Conservation (phyloP, 805 yeast species). For the Sugiyamaella americana region DNA sequence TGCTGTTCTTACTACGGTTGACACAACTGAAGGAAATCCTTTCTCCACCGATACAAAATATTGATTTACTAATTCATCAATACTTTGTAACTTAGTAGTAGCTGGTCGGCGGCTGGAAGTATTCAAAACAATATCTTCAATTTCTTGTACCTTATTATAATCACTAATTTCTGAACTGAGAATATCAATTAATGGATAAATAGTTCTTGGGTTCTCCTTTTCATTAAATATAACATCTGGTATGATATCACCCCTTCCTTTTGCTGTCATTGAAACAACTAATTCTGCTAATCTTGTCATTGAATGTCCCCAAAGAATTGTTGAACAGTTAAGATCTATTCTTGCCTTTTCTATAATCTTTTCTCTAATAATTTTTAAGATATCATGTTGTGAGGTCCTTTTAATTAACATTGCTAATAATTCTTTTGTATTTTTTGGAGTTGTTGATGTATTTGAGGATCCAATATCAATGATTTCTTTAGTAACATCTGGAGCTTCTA, state of each 20-base stretch:
- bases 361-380: constrained; percentile 16
- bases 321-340: constrained; percentile 38
- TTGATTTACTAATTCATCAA: constrained; percentile 67
- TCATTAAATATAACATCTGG: constrained; percentile 31
- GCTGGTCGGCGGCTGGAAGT: constrained; percentile 29
- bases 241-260: constrained; percentile 75
- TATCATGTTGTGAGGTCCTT: constrained; percentile 22
- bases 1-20: constrained; percentile 89
- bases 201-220: constrained; percentile 34
- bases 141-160: constrained; percentile 41
- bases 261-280: constrained; percentile 71
- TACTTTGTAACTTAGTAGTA: constrained; percentile 66
- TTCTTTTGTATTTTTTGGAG: constrained; percentile 1
- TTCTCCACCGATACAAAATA: constrained; percentile 68
- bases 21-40: constrained; percentile 81
- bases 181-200: constrained; percentile 73
- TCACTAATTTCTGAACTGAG: constrained; percentile 60
- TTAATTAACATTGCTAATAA: constrained; percentile 10
- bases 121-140: constrained; percentile 33
- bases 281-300: constrained; percentile 81
- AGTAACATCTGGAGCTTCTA: constrained; percentile 4
- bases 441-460: not conserved
- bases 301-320: constrained; percentile 67
- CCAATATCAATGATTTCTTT: constrained; percentile 1
- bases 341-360: constrained; percentile 37